Evolutionary conservation across 1,284 basidiomycete species (phyloP).

Genomic region (Puccinia horiana): DNA sequence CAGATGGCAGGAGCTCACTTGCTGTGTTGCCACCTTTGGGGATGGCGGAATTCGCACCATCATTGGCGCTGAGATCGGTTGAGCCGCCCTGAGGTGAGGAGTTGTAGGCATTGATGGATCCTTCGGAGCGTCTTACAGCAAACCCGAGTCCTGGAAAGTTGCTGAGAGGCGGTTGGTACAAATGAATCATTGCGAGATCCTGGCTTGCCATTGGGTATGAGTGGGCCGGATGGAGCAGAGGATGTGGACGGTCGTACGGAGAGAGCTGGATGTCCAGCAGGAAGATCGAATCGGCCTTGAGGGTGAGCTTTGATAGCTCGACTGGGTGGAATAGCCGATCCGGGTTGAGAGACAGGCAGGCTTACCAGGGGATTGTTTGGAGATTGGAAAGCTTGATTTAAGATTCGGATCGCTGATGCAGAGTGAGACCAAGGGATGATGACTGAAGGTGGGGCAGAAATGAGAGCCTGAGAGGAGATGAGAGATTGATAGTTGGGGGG

Average conservation of each 20-base stretch:
- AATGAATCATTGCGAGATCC: conserved; percentile 15
- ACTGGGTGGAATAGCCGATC: not conserved
- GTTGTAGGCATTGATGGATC: conserved; percentile 15
- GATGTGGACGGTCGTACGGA: not conserved
- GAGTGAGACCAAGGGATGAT: conserved; percentile 20
- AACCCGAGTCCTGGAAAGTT: conserved; percentile 31
- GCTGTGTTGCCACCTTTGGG: conserved; percentile 37
- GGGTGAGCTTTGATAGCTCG: not conserved
- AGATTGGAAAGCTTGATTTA: conserved; percentile 11
- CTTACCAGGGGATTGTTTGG: not conserved
- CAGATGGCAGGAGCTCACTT: conserved; percentile 47
- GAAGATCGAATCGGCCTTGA: not conserved
- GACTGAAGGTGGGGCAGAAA: conserved; percentile 9
- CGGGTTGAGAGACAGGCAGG: not conserved
- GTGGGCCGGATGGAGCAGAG: not conserved
- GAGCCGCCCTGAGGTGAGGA: conserved; percentile 39
- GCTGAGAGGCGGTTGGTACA: conserved; percentile 13
- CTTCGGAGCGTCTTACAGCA: conserved; percentile 24
- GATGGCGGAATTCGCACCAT: not conserved
- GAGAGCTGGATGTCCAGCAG: not conserved
- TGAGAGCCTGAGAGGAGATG: conserved; percentile 3
- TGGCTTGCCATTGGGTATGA: conserved; percentile 18
- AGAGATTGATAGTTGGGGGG: conserved; percentile 21
- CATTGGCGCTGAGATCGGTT: conserved; percentile 7
- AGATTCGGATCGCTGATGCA: conserved; percentile 1